phyloP scores from a whole-genome alignment of 2,329 filamentous ascomycete genomes.

The Fusarium sp. region DNA sequence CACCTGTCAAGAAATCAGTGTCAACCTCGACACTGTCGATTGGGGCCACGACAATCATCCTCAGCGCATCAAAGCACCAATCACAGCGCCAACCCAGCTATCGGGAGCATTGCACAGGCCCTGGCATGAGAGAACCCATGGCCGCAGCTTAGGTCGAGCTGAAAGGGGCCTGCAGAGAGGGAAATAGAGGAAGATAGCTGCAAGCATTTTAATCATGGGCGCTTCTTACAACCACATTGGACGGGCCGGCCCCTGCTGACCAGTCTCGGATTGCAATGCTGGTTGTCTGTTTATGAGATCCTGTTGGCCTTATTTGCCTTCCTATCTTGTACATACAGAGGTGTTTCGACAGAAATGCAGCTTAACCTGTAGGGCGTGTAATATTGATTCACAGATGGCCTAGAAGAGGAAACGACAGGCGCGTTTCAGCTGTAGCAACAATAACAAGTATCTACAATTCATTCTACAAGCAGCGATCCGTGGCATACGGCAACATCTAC shows the following conservation, averaged over 20 bases:
- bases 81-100: constrained; percentile 29
- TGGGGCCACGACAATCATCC: constrained; percentile 47
- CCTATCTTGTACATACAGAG: constrained; percentile 28
- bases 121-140: constrained; percentile 19
- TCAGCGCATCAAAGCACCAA: constrained; percentile 43
- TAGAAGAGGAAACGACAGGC: constrained; percentile 1
- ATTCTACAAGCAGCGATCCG: constrained; percentile 16
- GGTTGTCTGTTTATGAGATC: constrained; percentile 6
- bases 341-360: constrained; percentile 14
- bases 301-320: constrained; percentile 34
- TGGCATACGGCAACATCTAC: constrained; percentile 12
- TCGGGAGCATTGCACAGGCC: constrained; percentile 15
- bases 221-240: constrained; percentile 20
- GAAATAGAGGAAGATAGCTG: constrained; percentile 1
- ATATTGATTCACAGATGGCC: constrained; percentile 6
- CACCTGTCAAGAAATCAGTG: constrained; percentile 29
- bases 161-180: constrained; percentile 8
- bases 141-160: constrained; percentile 31
- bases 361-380: constrained; percentile 17
- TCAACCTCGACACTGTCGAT: constrained; percentile 29
- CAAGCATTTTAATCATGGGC: constrained; percentile 16
- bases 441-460: constrained; percentile 4
- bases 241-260: constrained; percentile 31
- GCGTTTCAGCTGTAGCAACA: constrained; percentile 13
- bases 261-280: constrained; percentile 23